Percentiles rank a stretch among this genome's conserved stretches.
These are phyloP conservation scores for Talaromyces liani DNA, from an alignment of 495 filamentous ascomycete species.

Conservation along the genomic window DNA sequence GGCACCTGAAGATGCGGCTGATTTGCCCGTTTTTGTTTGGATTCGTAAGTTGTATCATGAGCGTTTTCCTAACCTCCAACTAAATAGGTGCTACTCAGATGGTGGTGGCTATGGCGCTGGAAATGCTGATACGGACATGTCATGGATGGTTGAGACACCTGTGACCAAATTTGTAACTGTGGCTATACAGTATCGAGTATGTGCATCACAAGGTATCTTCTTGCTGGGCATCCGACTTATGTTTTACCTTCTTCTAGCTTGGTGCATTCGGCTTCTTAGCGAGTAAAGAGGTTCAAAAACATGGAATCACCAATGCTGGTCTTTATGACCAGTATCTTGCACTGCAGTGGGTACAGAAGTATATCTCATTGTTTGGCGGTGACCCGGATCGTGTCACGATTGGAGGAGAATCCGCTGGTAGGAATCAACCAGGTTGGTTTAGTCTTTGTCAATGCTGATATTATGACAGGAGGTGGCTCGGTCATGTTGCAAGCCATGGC, in stretches of 20 bases:
- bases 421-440: not conserved
- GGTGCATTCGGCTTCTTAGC: slow-evolving; percentile 47
- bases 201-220: not conserved
- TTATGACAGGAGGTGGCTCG: slow-evolving; percentile 26
- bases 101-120: slow-evolving; percentile 39
- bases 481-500: slow-evolving; percentile 45
- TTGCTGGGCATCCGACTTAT: slow-evolving; percentile 17
- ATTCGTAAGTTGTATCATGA: slow-evolving; percentile 23
- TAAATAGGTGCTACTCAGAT: slow-evolving; percentile 11
- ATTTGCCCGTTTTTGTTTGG: slow-evolving; percentile 41
- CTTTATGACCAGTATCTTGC: slow-evolving; percentile 28
- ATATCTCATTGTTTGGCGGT: slow-evolving; percentile 35
- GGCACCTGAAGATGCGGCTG: slow-evolving; percentile 23
- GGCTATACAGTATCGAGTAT: slow-evolving; percentile 44
- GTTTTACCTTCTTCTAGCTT: slow-evolving; percentile 32
- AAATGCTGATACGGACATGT: slow-evolving; percentile 11
- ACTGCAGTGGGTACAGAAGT: slow-evolving; percentile 36
- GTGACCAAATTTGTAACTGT: slow-evolving; percentile 1
- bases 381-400: slow-evolving; percentile 31
- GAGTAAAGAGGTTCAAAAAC: slow-evolving; percentile 29
- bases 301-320: slow-evolving; percentile 35
- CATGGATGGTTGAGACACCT: slow-evolving; percentile 11
- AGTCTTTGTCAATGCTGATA: not conserved
- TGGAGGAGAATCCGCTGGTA: slow-evolving; percentile 33
- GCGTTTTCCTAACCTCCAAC: not conserved